These are phyloP conservation scores for Vachellia collinsii DNA, from an alignment of 306 rosid genomes.

Conservation along the genomic window DNA sequence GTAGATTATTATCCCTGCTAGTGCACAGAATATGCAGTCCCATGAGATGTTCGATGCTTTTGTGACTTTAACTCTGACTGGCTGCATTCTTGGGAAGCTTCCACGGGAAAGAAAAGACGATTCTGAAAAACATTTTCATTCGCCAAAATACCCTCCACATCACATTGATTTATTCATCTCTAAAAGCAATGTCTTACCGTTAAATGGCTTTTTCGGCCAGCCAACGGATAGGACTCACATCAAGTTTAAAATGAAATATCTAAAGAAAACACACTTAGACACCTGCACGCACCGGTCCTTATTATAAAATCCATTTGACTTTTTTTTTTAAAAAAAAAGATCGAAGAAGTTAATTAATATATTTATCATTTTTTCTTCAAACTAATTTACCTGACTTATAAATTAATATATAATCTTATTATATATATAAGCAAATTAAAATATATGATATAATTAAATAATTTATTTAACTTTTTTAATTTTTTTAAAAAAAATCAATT, in stretches of 20 bases:
- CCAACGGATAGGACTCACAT: not conserved
- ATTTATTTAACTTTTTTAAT: too few relatives aligned
- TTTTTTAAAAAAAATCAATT: too few relatives aligned
- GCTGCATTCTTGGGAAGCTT: not conserved
- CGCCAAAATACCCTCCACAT: not conserved
- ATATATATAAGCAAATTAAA: too few relatives aligned
- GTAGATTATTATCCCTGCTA: not conserved
- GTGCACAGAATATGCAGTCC: not conserved
- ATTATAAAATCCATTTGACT: too few relatives aligned
- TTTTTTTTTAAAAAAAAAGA: too few relatives aligned
- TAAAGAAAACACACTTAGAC: not conserved
- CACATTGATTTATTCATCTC: slow-evolving; percentile 2
- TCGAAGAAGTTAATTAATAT: too few relatives aligned
- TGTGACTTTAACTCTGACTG: not conserved
- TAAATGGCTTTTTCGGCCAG: not conserved
- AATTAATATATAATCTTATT: too few relatives aligned
- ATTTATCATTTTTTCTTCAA: too few relatives aligned
- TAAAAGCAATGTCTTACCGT: not conserved
- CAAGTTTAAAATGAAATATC: not conserved
- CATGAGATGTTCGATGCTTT: not conserved
- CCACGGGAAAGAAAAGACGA: not conserved
- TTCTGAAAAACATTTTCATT: not conserved
- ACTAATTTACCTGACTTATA: too few relatives aligned
- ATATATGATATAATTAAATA: too few relatives aligned
- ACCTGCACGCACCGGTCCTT: too few relatives aligned